These are phyloP conservation scores for Furcasterigmium sp. DNA, from an alignment of 2,329 filamentous ascomycete genomes.

Conservation along the genomic window DNA sequence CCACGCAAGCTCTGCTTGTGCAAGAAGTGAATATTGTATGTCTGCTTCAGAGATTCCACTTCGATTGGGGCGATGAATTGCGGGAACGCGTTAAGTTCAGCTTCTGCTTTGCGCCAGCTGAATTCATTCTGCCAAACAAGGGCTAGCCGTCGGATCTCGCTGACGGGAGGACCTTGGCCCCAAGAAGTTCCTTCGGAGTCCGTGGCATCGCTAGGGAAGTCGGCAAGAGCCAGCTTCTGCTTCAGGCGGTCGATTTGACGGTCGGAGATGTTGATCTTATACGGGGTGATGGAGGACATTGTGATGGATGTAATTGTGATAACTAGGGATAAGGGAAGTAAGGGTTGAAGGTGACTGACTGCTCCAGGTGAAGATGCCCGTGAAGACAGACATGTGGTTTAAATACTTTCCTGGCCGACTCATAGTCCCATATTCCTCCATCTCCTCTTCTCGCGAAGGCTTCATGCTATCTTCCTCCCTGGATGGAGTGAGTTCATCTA, in stretches of 20 bases:
- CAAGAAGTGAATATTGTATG: conserved; percentile 53
- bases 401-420: too few species aligned
- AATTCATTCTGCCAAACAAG: conserved; percentile 40
- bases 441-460: too few species aligned
- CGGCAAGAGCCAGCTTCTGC: conserved; percentile 22
- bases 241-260: background rate
- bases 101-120: conserved; percentile 57
- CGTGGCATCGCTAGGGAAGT: conserved; percentile 21
- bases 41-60: conserved; percentile 48
- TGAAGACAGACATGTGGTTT: too few species aligned
- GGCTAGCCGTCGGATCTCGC: conserved; percentile 27
- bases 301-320: background rate
- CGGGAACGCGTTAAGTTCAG: conserved; percentile 50
- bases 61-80: conserved; percentile 49
- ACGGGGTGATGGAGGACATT: background rate
- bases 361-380: too few species aligned
- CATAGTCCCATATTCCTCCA: too few species aligned
- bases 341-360: too few species aligned
- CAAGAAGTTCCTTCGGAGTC: conserved; percentile 23
- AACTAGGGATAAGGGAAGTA: too few species aligned
- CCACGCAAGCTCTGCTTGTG: conserved; percentile 46
- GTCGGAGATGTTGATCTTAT: background rate
- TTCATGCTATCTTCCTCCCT: too few species aligned
- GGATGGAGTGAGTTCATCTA: too few species aligned
- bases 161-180: conserved; percentile 23